These are phyloP conservation scores for Solanum sejunctum DNA, from an alignment of 257 asterid species.

Conservation along the genomic window DNA sequence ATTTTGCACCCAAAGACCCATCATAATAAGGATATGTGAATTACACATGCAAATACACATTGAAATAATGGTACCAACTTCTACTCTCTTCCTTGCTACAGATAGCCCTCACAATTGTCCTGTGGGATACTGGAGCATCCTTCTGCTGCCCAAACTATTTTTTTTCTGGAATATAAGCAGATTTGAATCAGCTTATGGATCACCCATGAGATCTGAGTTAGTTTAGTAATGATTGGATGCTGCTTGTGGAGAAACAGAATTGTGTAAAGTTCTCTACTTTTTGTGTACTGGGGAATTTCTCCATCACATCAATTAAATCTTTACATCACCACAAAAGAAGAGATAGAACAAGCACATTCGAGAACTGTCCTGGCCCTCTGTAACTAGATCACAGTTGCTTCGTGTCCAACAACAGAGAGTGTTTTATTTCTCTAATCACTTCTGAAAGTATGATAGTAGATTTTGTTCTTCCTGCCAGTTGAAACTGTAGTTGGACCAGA, in stretches of 20 bases:
- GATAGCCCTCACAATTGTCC: background rate
- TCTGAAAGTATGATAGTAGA: background rate
- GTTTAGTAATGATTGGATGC: background rate
- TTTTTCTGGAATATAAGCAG: too few relatives aligned
- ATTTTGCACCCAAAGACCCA: background rate
- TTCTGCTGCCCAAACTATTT: background rate
- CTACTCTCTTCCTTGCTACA: background rate
- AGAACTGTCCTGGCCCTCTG: background rate
- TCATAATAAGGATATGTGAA: background rate
- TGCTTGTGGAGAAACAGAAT: background rate
- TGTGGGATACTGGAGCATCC: background rate
- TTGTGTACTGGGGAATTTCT: background rate
- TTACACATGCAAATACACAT: background rate
- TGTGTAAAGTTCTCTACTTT: background rate
- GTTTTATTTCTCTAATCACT: background rate
- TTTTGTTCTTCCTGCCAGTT: background rate
- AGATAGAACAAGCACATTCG: background rate
- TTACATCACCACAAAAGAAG: background rate
- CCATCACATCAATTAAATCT: background rate
- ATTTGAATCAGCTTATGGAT: too few relatives aligned
- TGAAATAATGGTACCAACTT: background rate
- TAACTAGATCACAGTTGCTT: background rate
- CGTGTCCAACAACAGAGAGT: background rate
- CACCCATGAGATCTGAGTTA: too few relatives aligned
- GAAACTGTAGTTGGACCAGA: background rate